phyloP scores from a whole-genome alignment of 306 rosid genomes.

The Cucumis melo region DNA sequence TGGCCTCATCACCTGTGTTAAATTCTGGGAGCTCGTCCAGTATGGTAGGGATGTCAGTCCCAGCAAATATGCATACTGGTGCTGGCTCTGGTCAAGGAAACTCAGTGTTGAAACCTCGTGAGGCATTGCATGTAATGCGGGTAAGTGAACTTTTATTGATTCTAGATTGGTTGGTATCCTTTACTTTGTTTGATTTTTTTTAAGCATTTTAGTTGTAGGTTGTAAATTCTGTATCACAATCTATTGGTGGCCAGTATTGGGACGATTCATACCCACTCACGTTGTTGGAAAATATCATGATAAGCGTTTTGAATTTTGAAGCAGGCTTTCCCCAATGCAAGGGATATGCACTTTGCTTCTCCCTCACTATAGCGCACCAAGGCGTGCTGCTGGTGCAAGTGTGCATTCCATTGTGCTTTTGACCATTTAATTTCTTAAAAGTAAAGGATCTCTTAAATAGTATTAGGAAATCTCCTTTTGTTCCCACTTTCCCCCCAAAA shows the following conservation, averaged over 20 bases:
- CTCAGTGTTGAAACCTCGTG: slow-evolving; percentile 73
- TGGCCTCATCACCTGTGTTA: slow-evolving; percentile 58
- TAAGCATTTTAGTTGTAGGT: background rate
- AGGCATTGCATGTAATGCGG: slow-evolving; percentile 63
- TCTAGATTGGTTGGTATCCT: background rate
- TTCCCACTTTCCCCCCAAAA: background rate
- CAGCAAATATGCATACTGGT: slow-evolving; percentile 72
- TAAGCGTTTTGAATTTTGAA: background rate
- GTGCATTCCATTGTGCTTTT: background rate
- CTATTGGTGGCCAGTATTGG: background rate
- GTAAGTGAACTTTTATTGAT: slow-evolving; percentile 35
- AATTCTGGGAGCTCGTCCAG: slow-evolving; percentile 73
- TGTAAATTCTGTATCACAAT: background rate
- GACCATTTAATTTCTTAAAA: background rate
- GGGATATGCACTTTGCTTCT: background rate
- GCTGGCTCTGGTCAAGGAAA: slow-evolving; percentile 68
- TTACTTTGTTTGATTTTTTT: background rate
- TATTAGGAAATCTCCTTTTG: background rate
- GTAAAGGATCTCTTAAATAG: background rate
- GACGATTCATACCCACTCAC: background rate
- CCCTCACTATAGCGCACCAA: background rate
- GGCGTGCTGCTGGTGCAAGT: background rate
- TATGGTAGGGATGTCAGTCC: slow-evolving; percentile 68
- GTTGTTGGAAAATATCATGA: background rate
- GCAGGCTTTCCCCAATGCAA: background rate